Evolutionary conservation across 768 basidiomycete species (phyloP).

Genomic region (Suillus variegatus): DNA sequence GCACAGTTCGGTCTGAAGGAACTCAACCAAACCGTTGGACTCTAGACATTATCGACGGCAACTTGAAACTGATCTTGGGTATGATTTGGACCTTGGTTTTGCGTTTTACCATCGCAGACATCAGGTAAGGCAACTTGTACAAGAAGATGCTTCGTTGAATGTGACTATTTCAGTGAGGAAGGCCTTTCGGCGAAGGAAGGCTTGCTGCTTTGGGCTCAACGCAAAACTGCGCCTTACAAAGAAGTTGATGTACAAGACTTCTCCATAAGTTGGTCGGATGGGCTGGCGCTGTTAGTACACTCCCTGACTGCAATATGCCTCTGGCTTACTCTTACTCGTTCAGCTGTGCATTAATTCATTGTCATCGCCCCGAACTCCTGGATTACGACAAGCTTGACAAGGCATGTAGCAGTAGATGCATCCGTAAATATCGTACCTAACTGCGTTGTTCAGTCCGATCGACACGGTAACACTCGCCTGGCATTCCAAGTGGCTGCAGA

Average conservation of each 20-base stretch:
- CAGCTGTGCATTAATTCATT: conserved; percentile 97
- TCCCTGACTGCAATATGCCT: conserved; percentile 5
- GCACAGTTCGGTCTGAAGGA: neutral
- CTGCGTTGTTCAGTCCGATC: conserved; percentile 53
- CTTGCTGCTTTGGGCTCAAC: conserved; percentile 95
- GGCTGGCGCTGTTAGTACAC: conserved; percentile 80
- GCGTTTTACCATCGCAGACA: conserved; percentile 97
- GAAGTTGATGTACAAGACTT: conserved; percentile 96
- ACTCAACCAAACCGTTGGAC: conserved; percentile 11
- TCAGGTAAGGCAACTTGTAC: conserved; percentile 65
- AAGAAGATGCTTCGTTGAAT: conserved; percentile 9
- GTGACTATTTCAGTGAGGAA: conserved; percentile 70
- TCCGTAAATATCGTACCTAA: conserved; percentile 12
- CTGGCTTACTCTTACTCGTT: conserved; percentile 15
- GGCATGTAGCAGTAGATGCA: conserved; percentile 37
- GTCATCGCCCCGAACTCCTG: conserved; percentile 92
- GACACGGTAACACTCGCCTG: conserved; percentile 79
- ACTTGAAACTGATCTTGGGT: conserved; percentile 95
- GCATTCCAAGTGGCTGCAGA: conserved; percentile 90
- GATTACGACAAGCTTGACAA: conserved; percentile 89
- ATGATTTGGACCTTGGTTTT: conserved; percentile 99
- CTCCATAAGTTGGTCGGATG: conserved; percentile 90
- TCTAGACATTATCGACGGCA: conserved; percentile 98
- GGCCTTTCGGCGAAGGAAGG: conserved; percentile 99
- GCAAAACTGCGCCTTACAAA: conserved; percentile 88